Evolutionary conservation across 305 asterid genomes (phyloP).

Genomic region (Euphrasia arctica): DNA sequence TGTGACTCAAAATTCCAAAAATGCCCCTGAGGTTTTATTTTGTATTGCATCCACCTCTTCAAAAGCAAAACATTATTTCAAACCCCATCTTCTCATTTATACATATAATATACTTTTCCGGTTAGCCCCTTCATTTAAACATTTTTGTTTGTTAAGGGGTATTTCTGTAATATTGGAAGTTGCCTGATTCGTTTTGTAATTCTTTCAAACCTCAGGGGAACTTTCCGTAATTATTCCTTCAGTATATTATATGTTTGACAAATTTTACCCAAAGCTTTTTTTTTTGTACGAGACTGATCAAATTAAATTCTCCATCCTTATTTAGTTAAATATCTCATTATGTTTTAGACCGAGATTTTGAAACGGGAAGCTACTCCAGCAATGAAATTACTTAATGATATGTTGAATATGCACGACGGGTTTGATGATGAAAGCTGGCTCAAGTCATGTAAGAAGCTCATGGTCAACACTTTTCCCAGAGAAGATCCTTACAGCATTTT

Average conservation of each 20-base stretch:
- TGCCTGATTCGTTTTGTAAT: neutral
- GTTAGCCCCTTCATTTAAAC: neutral
- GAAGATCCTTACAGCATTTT: slow-evolving; percentile 97
- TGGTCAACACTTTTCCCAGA: slow-evolving; percentile 82
- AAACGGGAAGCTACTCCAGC: slow-evolving; percentile 87
- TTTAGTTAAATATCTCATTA: neutral
- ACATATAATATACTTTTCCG: neutral
- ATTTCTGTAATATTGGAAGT: neutral
- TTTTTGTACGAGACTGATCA: too few relatives aligned
- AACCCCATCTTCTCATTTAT: neutral
- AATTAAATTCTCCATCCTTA: too few relatives aligned
- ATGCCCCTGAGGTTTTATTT: neutral
- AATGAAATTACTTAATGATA: slow-evolving; percentile 83
- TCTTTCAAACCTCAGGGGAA: neutral
- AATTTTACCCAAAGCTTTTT: too few relatives aligned
- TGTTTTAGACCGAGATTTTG: slow-evolving; percentile 73
- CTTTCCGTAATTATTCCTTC: too few relatives aligned
- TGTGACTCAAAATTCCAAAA: neutral
- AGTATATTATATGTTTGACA: too few relatives aligned
- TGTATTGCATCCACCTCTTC: neutral
- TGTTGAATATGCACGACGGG: slow-evolving; percentile 82
- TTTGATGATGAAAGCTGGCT: slow-evolving; percentile 83
- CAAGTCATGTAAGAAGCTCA: slow-evolving; percentile 70
- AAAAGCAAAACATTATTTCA: neutral
- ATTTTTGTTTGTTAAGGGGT: too few relatives aligned